Percentiles rank a stretch among this genome's conserved stretches.
phyloP scores from a whole-genome alignment of 2,329 filamentous ascomycete species.

The Colletotrichum aenigma region DNA sequence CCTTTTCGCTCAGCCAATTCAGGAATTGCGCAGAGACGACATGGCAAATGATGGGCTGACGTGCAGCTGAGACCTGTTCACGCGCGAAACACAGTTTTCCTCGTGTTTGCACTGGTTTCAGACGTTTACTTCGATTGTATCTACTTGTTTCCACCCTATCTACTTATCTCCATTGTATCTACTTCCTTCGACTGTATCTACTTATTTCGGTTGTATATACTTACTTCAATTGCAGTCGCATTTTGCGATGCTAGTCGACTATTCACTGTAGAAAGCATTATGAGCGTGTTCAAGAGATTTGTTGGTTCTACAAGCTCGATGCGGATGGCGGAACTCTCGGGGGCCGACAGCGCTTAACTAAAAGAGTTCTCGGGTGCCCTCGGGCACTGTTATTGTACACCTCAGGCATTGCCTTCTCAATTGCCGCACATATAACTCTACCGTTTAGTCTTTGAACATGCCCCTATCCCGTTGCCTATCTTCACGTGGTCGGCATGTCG shows the following conservation, averaged over 20 bases:
- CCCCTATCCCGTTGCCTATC: rapidly evolving
- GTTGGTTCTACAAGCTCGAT: not conserved
- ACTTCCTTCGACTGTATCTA: not conserved
- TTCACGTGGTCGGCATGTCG: not conserved
- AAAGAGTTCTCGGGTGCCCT: not conserved
- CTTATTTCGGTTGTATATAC: not conserved
- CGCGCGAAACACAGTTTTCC: no score
- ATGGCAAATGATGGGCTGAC: not conserved
- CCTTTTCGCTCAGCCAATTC: not conserved
- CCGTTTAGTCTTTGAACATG: rapidly evolving
- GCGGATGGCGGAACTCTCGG: not conserved
- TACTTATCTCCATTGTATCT: not conserved
- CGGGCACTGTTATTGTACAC: not conserved
- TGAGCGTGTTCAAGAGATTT: not conserved
- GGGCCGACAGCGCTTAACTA: not conserved
- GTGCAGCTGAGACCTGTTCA: not conserved
- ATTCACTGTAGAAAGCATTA: not conserved
- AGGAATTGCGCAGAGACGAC: not conserved
- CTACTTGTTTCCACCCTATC: not conserved
- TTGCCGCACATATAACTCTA: not conserved
- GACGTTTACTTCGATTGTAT: not conserved
- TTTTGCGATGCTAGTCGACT: not conserved
- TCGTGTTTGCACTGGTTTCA: not conserved
- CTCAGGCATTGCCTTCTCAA: not conserved
- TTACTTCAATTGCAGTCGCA: not conserved